Evolutionary conservation across 1,284 basidiomycete genomes (phyloP).

Genomic region (Ceratorhiza oryzae-sativae): DNA sequence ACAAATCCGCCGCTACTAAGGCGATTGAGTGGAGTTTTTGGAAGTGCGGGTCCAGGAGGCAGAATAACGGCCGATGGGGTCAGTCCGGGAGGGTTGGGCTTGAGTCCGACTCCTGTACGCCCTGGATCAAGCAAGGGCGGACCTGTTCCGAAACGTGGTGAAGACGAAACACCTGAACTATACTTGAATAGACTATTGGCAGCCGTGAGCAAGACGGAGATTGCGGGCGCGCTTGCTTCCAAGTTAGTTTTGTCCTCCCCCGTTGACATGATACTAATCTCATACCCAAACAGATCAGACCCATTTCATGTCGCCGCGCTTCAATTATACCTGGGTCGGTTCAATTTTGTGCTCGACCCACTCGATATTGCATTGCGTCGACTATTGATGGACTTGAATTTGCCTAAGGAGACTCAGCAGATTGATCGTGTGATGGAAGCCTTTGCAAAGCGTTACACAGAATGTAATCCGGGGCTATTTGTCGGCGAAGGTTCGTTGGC

Average conservation of each 20-base stretch:
- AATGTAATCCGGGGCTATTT: slow-evolving; percentile 87
- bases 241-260: slow-evolving; percentile 59
- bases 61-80: slow-evolving; percentile 1
- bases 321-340: slow-evolving; percentile 73
- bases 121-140: slow-evolving; percentile 26
- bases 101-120: neutral
- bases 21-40: slow-evolving; percentile 34
- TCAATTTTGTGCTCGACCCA: slow-evolving; percentile 83
- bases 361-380: slow-evolving; percentile 92
- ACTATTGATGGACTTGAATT: slow-evolving; percentile 87
- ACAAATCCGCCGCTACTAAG: slow-evolving; percentile 37
- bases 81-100: neutral
- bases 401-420: slow-evolving; percentile 97
- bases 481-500: slow-evolving; percentile 66
- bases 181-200: slow-evolving; percentile 71
- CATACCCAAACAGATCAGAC: slow-evolving; percentile 63
- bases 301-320: slow-evolving; percentile 77
- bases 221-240: slow-evolving; percentile 80
- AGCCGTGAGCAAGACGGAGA: slow-evolving; percentile 75
- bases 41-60: neutral
- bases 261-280: neutral
- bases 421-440: slow-evolving; percentile 98
- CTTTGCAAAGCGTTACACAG: slow-evolving; percentile 85
- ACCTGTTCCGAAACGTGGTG: slow-evolving; percentile 39
- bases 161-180: slow-evolving; percentile 71